These are phyloP conservation scores for Ganoderma sinense DNA, from an alignment of 1,284 basidiomycete genomes.

Conservation along the genomic window DNA sequence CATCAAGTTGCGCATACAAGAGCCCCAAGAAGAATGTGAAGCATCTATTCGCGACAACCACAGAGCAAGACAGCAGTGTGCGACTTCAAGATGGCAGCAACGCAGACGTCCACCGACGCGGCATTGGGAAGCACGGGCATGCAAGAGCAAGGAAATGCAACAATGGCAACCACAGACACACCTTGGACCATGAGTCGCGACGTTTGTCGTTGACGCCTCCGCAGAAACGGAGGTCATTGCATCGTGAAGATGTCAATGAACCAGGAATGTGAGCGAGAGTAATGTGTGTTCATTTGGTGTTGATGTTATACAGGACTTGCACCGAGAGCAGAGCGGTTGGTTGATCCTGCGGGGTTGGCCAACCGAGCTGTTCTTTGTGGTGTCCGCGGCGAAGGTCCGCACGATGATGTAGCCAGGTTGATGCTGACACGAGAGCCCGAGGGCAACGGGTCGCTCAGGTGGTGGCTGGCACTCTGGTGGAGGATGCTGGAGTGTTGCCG, in stretches of 20 bases:
- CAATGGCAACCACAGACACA: neutral
- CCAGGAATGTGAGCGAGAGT: conserved; percentile 2
- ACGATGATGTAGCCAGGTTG: neutral
- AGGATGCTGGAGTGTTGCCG: neutral
- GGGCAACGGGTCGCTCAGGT: neutral
- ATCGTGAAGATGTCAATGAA: neutral
- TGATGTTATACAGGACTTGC: neutral
- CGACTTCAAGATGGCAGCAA: neutral
- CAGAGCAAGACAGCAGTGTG: neutral
- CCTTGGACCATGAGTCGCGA: neutral
- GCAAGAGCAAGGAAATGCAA: neutral
- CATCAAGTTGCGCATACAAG: conserved; percentile 1
- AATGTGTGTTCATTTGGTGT: neutral
- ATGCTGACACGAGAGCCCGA: neutral
- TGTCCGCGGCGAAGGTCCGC: neutral
- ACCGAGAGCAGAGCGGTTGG: neutral
- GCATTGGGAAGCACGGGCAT: neutral
- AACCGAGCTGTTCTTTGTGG: neutral
- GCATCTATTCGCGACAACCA: neutral
- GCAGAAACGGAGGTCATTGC: neutral
- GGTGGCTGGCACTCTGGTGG: neutral
- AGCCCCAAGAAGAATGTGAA: neutral
- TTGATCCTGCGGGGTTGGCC: neutral
- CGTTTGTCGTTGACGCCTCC: neutral
- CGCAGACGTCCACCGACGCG: neutral